Conservation (phyloP, 2,329 filamentous ascomycete genomes). For the Hypoxylon sp. region DNA sequence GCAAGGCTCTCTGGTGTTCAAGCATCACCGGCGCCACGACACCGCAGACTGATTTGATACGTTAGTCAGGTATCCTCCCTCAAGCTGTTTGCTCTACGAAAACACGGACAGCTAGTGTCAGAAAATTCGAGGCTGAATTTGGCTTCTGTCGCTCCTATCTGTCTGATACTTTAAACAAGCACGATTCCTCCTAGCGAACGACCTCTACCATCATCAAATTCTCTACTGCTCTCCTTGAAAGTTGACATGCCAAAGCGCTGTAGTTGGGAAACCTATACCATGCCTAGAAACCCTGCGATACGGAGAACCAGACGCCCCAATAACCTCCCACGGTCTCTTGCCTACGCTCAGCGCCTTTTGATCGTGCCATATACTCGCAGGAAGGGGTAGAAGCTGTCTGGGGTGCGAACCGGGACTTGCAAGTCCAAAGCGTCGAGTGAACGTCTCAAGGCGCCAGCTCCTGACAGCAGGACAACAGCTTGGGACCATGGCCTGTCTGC, state of each 20-base stretch:
- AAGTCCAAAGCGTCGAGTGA: neutral
- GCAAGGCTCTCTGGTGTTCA: neutral
- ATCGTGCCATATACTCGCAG: too few species aligned
- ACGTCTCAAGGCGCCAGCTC: neutral
- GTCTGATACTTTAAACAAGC: neutral
- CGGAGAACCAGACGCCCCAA: neutral
- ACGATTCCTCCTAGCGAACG: neutral
- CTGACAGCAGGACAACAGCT: neutral
- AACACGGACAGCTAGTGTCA: neutral
- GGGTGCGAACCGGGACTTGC: neutral
- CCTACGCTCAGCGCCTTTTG: neutral
- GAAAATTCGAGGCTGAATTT: neutral
- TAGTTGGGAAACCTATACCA: neutral
- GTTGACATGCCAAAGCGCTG: neutral
- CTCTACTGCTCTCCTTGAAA: neutral
- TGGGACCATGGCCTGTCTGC: neutral
- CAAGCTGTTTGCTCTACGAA: conserved; percentile 4
- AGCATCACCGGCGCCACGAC: neutral
- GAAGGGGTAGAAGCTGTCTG: neutral
- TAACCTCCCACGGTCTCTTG: neutral
- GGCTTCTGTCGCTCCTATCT: neutral
- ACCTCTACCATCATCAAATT: neutral
- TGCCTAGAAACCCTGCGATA: neutral
- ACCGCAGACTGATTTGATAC: neutral
- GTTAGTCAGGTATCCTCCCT: neutral